Base-by-base conservation (phyloP, 306 rosid genomes). In the Prosopis cineraria region DNA sequence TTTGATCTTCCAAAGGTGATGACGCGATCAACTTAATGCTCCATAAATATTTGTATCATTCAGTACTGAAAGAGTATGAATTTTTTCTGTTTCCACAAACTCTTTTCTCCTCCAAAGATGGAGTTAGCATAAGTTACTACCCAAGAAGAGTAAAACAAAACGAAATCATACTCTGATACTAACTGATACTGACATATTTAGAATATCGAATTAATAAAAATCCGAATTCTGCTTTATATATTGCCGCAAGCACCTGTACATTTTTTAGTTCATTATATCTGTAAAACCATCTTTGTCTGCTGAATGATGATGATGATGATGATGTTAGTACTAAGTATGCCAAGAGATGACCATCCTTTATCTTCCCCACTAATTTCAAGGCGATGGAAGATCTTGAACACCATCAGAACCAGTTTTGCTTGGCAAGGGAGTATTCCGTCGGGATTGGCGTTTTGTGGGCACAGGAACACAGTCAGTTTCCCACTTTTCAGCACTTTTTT, bases 371-470 rank as follows among this genome's bases (percentile, higher is more conserved):
- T 73, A 67, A 64, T 77, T 81, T 50, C 78, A 86, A 24, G 87
- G 78, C 76, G 83, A 80, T 39, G 74, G 85, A 60, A 77, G 74
- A 20, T 88, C 83, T 34, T 22, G 70, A 64, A n/a, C 6, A 16
- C 45, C 30, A 7, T 12, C 45, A n/a, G 70, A 64, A 8, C 70
- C 45, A 64, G 70, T 40, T 84, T 80, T 90, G 85, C 99, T 96
- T 24, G 98, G 91, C 85, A 83, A 64, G 1, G 99, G 99, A 37
- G 99, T 96, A 45, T 79, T 91, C 88, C 85, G 82, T 73, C 94
- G 85, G 5, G 99, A 96, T 36, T 96, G 99, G 59, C 99, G 98
- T 84, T 91, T 96, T n/a, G 99, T 96, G 20, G 96, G 81, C 70
- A 96, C 99, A 22, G 79, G 76, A 4, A 80, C 83, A 47, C 94